A percentile compares a stretch with the other conserved stretches of the same genome.
phyloP scores from a whole-genome alignment of 1,284 basidiomycete genomes.

The Cutaneotrichosporon dermatis region DNA sequence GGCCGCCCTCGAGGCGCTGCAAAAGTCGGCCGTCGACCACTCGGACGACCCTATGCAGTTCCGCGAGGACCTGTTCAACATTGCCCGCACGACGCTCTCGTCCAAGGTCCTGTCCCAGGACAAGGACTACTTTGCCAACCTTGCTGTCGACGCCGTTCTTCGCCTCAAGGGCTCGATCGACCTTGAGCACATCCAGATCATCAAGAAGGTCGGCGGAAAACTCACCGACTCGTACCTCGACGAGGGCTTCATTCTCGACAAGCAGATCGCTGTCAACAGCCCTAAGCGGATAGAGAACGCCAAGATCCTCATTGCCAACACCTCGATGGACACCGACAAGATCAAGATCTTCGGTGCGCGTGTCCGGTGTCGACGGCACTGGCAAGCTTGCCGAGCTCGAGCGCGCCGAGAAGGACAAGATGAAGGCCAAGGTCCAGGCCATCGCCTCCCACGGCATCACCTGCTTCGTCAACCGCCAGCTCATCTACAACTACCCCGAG shows the following conservation, averaged over 20 bases:
- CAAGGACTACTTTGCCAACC: conserved; percentile 97
- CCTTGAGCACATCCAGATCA: conserved; percentile 98
- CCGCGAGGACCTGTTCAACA: conserved; percentile 88
- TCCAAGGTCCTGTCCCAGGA: conserved; percentile 96
- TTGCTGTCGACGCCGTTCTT: conserved; percentile 95
- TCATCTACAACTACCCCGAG: conserved; percentile 99
- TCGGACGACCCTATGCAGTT: conserved; percentile 69
- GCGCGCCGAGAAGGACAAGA: conserved; percentile 95
- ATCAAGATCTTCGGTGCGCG: conserved; percentile 98
- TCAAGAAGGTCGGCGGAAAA: conserved; percentile 99
- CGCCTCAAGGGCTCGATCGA: conserved; percentile 91
- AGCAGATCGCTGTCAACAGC: conserved; percentile 89
- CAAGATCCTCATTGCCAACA: conserved; percentile 96
- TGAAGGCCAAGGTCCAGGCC: conserved; percentile 95
- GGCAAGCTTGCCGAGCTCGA: conserved; percentile 97
- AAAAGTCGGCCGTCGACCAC: conserved; percentile 76
- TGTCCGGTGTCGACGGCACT: conserved; percentile 91
- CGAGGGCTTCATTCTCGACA: conserved; percentile 98
- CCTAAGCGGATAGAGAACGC: conserved; percentile 92
- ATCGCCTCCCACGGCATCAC: conserved; percentile 96
- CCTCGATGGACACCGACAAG: conserved; percentile 99
- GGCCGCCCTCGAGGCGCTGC: conserved; percentile 79
- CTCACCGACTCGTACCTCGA: conserved; percentile 97
- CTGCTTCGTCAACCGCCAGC: conserved; percentile 95
- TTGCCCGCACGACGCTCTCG: conserved; percentile 90